phyloP scores from a whole-genome alignment of 768 basidiomycete species.

The Rubroboletus satanas region DNA sequence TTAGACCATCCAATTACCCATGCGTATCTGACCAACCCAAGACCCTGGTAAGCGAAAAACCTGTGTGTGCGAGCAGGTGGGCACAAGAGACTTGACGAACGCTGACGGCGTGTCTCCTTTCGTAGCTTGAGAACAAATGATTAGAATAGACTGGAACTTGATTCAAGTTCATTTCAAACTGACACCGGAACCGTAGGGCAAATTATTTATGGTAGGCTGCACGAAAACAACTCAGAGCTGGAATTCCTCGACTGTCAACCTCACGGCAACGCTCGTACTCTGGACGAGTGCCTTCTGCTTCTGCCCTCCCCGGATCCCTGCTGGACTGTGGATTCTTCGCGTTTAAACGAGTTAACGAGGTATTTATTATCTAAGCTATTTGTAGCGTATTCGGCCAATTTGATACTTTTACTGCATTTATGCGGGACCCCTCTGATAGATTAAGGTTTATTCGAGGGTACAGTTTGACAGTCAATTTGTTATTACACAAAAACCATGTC shows the following conservation, averaged over 20 bases:
- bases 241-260: background rate
- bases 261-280: no score
- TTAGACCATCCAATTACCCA: background rate
- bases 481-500: background rate
- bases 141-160: background rate
- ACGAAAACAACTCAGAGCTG: background rate
- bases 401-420: no score
- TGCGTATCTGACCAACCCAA: conserved; percentile 7
- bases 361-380: no score
- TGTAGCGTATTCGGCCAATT: no score
- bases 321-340: no score
- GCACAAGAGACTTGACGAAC: background rate
- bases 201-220: background rate
- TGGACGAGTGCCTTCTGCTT: no score
- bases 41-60: conserved; percentile 20
- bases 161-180: background rate
- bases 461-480: background rate
- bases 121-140: background rate
- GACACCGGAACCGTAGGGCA: background rate
- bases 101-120: background rate
- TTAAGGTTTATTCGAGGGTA: background rate
- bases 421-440: no score
- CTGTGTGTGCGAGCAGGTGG: conserved; percentile 2
- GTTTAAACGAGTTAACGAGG: no score
- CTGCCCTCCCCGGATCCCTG: no score